These are phyloP conservation scores for Triadica sebifera DNA, from an alignment of 345 rosid genomes.

Conservation along the genomic window DNA sequence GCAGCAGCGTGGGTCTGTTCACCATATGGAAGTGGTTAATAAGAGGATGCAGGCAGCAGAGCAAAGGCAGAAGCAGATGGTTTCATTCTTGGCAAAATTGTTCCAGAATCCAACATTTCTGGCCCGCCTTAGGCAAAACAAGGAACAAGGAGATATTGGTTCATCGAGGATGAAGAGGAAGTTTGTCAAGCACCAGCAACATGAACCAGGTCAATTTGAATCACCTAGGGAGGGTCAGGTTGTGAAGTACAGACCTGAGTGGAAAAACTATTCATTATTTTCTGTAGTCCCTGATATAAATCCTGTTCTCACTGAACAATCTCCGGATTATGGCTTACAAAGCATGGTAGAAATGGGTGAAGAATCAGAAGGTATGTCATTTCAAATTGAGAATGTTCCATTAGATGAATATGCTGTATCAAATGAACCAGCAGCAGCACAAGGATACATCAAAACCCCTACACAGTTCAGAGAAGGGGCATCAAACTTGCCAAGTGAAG, in stretches of 20 bases:
- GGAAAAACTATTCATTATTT: constrained; percentile 21
- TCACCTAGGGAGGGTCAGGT: constrained; percentile 42
- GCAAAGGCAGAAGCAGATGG: constrained; percentile 30
- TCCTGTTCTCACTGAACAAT: constrained; percentile 25
- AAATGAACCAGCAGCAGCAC: constrained; percentile 19
- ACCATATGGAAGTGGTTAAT: constrained; percentile 21
- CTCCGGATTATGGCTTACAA: constrained; percentile 35
- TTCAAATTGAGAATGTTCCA: constrained; percentile 32
- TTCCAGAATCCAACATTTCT: constrained; percentile 29
- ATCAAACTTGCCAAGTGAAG: constrained; percentile 30
- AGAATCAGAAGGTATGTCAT: constrained; percentile 27
- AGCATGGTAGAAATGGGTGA: constrained; percentile 24
- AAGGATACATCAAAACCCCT: constrained; percentile 14
- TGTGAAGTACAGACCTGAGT: constrained; percentile 47
- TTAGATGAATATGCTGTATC: constrained; percentile 12
- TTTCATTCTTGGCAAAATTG: constrained; percentile 27
- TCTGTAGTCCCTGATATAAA: constrained; percentile 22
- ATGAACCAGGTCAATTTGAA: constrained; percentile 36
- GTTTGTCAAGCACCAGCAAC: constrained; percentile 53
- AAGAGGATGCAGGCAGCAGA: constrained; percentile 32
- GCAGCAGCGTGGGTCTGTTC: constrained; percentile 25
- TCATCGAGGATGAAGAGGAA: constrained; percentile 54
- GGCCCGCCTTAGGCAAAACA: constrained; percentile 21
- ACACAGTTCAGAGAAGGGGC: constrained; percentile 34
- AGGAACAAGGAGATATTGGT: constrained; percentile 34